Evolutionary conservation across 2,329 filamentous ascomycete genomes (phyloP).

Genomic region (Epichloe brachyelytri): DNA sequence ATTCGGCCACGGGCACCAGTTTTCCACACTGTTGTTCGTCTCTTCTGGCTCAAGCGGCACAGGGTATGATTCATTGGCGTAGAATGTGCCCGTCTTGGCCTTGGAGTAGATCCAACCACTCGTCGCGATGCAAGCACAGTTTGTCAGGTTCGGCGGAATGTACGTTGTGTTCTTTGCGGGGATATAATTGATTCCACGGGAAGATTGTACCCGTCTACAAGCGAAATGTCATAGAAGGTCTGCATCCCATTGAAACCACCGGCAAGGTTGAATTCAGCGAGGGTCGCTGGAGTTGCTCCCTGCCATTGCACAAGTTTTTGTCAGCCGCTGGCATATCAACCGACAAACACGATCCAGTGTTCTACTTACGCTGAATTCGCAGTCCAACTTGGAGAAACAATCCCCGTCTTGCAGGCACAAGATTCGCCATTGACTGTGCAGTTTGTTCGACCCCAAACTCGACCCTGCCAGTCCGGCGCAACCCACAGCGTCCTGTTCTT

Average conservation of each 20-base stretch:
- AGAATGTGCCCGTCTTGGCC: constrained; percentile 40
- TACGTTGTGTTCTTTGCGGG: constrained; percentile 48
- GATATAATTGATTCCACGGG: constrained; percentile 49
- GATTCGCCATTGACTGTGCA: constrained; percentile 61
- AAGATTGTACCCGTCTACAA: constrained; percentile 77
- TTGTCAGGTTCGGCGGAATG: constrained; percentile 64
- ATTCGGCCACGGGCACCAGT: constrained; percentile 74
- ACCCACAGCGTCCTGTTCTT: constrained; percentile 50
- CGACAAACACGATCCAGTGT: background rate
- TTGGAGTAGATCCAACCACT: constrained; percentile 44
- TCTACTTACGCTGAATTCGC: constrained; percentile 49
- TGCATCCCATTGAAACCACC: constrained; percentile 47
- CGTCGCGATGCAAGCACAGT: constrained; percentile 64
- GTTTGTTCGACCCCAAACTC: constrained; percentile 74
- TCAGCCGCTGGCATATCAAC: background rate
- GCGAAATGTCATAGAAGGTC: constrained; percentile 73
- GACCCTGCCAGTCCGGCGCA: constrained; percentile 63
- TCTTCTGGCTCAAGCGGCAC: constrained; percentile 52
- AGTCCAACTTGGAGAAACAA: constrained; percentile 58
- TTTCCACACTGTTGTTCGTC: constrained; percentile 41
- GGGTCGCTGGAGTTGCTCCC: constrained; percentile 61
- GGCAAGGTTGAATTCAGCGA: constrained; percentile 69
- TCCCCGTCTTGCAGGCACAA: constrained; percentile 60
- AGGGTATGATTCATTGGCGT: constrained; percentile 52
- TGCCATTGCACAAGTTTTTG: constrained; percentile 17